Evolutionary conservation across 202 grass and related monocot species (phyloP), one percentile per base, ranked within the genome.

Genomic region (Brachypodium distachyon): DNA sequence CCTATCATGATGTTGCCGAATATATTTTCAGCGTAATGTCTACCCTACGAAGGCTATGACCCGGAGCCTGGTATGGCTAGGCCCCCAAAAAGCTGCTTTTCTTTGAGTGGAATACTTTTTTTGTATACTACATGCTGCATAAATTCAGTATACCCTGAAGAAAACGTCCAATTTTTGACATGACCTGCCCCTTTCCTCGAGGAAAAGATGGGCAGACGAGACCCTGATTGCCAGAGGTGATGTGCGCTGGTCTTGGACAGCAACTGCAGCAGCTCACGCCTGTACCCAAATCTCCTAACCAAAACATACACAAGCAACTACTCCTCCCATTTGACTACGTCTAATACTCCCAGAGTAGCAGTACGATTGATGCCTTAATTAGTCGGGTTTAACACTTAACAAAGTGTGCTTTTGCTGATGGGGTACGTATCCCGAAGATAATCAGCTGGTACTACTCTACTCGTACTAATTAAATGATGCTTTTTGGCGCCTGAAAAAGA

Each of bases 131-230:
- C 60, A 6, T 56, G 50, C 17, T 19, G 71, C 19, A 57, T 67
- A 55, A 64, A 75, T 82, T 75, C 49, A 41, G 59, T 82, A 32
- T 52, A 47, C 27, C 32, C 27, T 56, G 37, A 26, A 67, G n/a
- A n/a, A n/a, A 57, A 48, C 48, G 71, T 76, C 61, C 10, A 57
- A 67, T 59, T 76, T 47, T 67, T n/a, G 80, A 83, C 71, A 37
- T 83, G 80, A 82, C 80, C 60, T 47, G 60, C 39, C 50, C 80
- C 59, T 66, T 82, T 74, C 36, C 47, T 43, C 17, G 57, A 63
- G 46, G 79, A 81, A 73, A 81, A 74, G 79, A 82, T 63, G 57
- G 76, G 3, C 9, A 17, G 48, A 73, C 53, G 73, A 63, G 68
- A 81, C 70, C 43, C 44, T 73, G 43, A 51, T 65, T 64, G 46